Percentiles rank a stretch among this genome's conserved stretches.
These are phyloP conservation scores for Fusarium illudens DNA, from an alignment of 2,329 filamentous ascomycete species.

Conservation along the genomic window DNA sequence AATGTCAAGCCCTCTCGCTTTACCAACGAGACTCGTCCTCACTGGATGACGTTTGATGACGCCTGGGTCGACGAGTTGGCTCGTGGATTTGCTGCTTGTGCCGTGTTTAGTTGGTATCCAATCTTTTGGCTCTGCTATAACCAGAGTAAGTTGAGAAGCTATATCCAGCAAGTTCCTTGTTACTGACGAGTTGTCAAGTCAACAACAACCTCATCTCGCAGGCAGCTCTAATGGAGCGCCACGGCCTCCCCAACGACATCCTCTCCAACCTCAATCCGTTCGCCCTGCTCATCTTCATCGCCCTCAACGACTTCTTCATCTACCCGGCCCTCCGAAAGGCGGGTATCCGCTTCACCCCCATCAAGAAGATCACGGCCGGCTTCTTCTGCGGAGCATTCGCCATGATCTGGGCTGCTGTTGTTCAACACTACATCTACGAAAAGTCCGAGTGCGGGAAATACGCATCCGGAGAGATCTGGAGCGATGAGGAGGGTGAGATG, in stretches of 20 bases:
- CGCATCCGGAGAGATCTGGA: constrained; percentile 43
- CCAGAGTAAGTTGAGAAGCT: constrained; percentile 45
- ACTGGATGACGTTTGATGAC: constrained; percentile 83
- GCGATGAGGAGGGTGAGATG: constrained; percentile 47
- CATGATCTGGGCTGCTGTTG: constrained; percentile 64
- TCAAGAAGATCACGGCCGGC: constrained; percentile 76
- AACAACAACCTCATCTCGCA: constrained; percentile 70
- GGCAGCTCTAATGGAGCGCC: constrained; percentile 69
- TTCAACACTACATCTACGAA: constrained; percentile 71
- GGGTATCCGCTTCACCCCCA: constrained; percentile 75
- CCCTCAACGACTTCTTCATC: constrained; percentile 71
- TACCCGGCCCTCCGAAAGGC: constrained; percentile 72
- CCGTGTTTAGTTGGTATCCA: constrained; percentile 75
- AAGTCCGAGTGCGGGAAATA: constrained; percentile 64
- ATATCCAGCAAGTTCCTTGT: background rate
- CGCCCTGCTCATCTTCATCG: constrained; percentile 77
- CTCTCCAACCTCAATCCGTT: constrained; percentile 79
- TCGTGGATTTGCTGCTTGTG: constrained; percentile 72
- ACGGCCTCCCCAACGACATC: constrained; percentile 80
- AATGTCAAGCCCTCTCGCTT: constrained; percentile 73
- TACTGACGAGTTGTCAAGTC: constrained; percentile 49
- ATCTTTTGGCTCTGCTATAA: constrained; percentile 65
- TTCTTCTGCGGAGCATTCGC: constrained; percentile 71
- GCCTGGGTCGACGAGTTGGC: constrained; percentile 79
- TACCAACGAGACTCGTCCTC: constrained; percentile 60